A percentile compares a stretch with the other conserved stretches of the same genome.
Evolutionary conservation across 257 asterid species (phyloP).

Genomic region (Cordia subcordata): DNA sequence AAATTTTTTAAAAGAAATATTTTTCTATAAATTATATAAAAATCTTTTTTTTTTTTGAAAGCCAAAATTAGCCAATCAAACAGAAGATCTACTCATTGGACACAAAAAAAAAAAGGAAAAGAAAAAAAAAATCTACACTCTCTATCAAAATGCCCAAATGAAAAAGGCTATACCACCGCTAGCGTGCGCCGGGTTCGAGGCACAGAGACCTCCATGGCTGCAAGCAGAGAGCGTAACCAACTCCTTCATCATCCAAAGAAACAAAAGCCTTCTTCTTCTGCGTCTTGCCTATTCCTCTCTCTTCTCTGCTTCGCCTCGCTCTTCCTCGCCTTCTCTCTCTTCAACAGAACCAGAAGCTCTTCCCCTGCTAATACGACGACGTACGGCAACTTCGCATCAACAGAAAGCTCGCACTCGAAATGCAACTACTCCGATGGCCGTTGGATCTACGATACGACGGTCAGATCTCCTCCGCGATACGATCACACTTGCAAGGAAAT

Average conservation of each 20-base stretch:
- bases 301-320: slow-evolving; percentile 53
- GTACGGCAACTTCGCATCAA: background rate
- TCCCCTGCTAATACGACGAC: slow-evolving; percentile 17
- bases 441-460: slow-evolving; percentile 66
- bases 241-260: slow-evolving; percentile 36
- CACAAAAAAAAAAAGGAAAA: no score
- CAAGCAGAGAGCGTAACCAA: slow-evolving; percentile 18
- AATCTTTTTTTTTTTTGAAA: no score
- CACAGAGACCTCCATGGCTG: slow-evolving; percentile 39
- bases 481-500: slow-evolving; percentile 89
- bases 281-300: slow-evolving; percentile 37
- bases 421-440: slow-evolving; percentile 71
- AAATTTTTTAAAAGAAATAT: no score
- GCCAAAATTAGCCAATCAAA: no score
- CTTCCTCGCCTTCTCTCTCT: slow-evolving; percentile 55
- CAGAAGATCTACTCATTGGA: no score
- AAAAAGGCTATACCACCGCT: background rate
- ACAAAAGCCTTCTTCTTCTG: slow-evolving; percentile 26
- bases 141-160: slow-evolving; percentile 5
- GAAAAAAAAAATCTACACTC: no score
- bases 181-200: slow-evolving; percentile 13
- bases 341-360: slow-evolving; percentile 21
- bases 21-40: no score
- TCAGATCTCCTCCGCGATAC: slow-evolving; percentile 61
- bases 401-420: background rate